Conservation (phyloP, 164 flowering plant genomes). For the Chimonanthus praecox region DNA sequence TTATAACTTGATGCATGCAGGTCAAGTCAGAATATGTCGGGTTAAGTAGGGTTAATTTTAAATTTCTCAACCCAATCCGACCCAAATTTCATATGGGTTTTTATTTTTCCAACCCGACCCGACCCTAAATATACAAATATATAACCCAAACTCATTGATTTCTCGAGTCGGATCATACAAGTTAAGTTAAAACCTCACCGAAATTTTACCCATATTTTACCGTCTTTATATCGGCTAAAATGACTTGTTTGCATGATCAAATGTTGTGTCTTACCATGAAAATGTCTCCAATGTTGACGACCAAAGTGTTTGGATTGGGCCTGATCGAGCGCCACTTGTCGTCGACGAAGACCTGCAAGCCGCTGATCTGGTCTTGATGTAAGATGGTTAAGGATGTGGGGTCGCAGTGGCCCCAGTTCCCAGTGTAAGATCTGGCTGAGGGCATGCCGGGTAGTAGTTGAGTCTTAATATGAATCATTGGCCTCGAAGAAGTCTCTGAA, state of each 20-base stretch:
- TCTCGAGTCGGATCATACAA: too few relatives aligned
- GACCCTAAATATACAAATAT: too few relatives aligned
- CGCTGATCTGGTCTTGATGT: conserved; percentile 66
- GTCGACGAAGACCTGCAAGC: conserved; percentile 60
- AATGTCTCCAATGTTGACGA: conserved; percentile 75
- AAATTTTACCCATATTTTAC: neutral
- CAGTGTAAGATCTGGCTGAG: conserved; percentile 49
- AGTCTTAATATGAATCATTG: conserved; percentile 63
- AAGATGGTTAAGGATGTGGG: conserved; percentile 71
- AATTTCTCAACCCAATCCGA: too few relatives aligned
- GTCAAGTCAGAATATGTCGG: neutral
- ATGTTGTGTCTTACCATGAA: conserved; percentile 41
- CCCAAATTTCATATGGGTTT: too few relatives aligned
- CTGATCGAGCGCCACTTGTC: conserved; percentile 46
- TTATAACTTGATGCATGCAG: too few relatives aligned
- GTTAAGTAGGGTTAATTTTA: neutral
- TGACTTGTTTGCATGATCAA: neutral
- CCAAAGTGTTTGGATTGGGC: conserved; percentile 56
- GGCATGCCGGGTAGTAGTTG: conserved; percentile 70
- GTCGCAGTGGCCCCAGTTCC: conserved; percentile 87
- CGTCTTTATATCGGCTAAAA: neutral
- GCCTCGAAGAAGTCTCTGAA: conserved; percentile 53
- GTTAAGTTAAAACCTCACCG: too few relatives aligned
- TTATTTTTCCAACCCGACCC: too few relatives aligned
- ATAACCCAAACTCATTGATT: too few relatives aligned